Evolutionary conservation across 176 grass and related monocot genomes (phyloP).

Genomic region (Phoenix roebelenii): DNA sequence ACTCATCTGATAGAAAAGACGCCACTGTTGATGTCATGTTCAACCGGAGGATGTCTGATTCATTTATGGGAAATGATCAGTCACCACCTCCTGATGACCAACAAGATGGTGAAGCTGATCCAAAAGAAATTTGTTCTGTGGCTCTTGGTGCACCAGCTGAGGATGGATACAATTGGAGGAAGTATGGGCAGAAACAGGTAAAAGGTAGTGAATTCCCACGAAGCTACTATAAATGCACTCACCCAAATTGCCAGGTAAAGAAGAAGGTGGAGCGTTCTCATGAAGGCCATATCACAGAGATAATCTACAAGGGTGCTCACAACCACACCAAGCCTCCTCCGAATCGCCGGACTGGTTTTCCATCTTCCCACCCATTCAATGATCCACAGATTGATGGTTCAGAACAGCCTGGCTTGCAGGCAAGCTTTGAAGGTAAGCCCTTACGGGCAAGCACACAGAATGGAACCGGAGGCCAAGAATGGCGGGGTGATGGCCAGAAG

Average conservation of each 20-base stretch:
- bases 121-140: slow-evolving; percentile 16
- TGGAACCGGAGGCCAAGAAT: slow-evolving; percentile 13
- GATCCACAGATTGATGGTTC: slow-evolving; percentile 13
- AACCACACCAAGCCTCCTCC: slow-evolving; percentile 43
- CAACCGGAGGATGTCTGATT: slow-evolving; percentile 15
- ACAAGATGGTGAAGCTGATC: not conserved
- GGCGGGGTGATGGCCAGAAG: slow-evolving; percentile 21
- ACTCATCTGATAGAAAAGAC: slow-evolving; percentile 34
- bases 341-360: slow-evolving; percentile 17
- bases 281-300: slow-evolving; percentile 81
- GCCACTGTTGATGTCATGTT: slow-evolving; percentile 11
- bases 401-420: not conserved
- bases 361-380: slow-evolving; percentile 12
- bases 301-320: slow-evolving; percentile 87
- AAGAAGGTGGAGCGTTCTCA: slow-evolving; percentile 92
- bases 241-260: slow-evolving; percentile 68
- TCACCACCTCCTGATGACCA: slow-evolving; percentile 16
- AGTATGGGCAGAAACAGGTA: slow-evolving; percentile 98
- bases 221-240: slow-evolving; percentile 98
- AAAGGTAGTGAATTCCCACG: slow-evolving; percentile 89
- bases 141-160: slow-evolving; percentile 29
- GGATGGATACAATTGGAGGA: slow-evolving; percentile 92
- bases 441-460: slow-evolving; percentile 11
- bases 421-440: not conserved
- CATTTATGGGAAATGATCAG: slow-evolving; percentile 3